These are phyloP conservation scores for Zizania latifolia DNA, from an alignment of 176 grass and related monocot species.

Conservation along the genomic window DNA sequence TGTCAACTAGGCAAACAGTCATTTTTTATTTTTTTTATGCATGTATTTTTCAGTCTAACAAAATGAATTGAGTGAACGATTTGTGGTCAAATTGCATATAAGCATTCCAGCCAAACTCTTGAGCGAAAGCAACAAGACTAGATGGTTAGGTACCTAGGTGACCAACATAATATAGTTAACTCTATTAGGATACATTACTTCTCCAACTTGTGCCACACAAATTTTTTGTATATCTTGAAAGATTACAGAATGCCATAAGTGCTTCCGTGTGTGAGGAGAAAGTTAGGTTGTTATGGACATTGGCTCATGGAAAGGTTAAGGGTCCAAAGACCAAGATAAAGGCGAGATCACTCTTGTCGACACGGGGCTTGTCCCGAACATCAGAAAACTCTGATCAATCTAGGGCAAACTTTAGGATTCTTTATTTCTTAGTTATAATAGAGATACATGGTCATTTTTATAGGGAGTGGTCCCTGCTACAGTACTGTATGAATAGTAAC, in stretches of 20 bases:
- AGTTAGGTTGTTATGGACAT: too few relatives aligned
- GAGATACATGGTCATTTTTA: too few relatives aligned
- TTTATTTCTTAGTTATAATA: too few relatives aligned
- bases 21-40: too few relatives aligned
- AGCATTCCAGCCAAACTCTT: constrained; percentile 4
- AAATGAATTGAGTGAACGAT: background rate
- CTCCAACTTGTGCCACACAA: constrained; percentile 2
- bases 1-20: constrained; percentile 11
- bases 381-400: too few relatives aligned
- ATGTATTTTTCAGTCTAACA: background rate
- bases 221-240: background rate
- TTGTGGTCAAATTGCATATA: background rate
- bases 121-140: background rate
- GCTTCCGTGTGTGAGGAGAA: background rate
- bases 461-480: too few relatives aligned
- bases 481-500: too few relatives aligned
- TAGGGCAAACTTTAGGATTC: too few relatives aligned
- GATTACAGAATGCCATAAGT: background rate
- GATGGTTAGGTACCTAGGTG: constrained; percentile 42
- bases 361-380: too few relatives aligned
- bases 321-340: too few relatives aligned
- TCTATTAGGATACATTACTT: constrained; percentile 19
- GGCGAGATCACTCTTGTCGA: too few relatives aligned
- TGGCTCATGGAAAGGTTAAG: too few relatives aligned
- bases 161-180: constrained; percentile 36